Percentiles rank a stretch among this genome's conserved stretches.
phyloP scores from a whole-genome alignment of 2,329 filamentous ascomycete genomes.

The Parastagonospora nodorum region DNA sequence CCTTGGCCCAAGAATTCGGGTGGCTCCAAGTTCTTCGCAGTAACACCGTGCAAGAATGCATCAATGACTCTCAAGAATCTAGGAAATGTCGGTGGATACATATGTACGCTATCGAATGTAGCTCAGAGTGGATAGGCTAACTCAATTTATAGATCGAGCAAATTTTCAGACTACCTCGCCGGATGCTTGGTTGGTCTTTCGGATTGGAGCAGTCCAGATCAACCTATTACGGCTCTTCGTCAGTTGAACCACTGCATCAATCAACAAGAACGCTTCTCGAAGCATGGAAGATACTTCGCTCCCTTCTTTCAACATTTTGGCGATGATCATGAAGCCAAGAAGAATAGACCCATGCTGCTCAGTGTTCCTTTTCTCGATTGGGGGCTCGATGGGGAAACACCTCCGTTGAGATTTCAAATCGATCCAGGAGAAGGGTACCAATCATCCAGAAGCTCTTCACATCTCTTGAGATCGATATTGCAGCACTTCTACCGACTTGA shows the following conservation, averaged over 20 bases:
- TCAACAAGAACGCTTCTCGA: constrained; percentile 50
- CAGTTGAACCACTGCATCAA: constrained; percentile 46
- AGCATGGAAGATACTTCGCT: constrained; percentile 51
- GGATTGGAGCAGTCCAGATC: constrained; percentile 31
- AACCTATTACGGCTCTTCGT: constrained; percentile 26
- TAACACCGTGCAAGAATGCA: not conserved
- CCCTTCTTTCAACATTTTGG: constrained; percentile 47
- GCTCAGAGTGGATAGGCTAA: no score
- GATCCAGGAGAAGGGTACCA: constrained; percentile 50
- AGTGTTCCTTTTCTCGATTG: constrained; percentile 52
- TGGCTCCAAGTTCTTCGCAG: not conserved
- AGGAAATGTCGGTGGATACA: constrained; percentile 48
- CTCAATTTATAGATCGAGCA: constrained; percentile 33
- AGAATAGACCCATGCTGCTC: constrained; percentile 44
- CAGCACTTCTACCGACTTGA: constrained; percentile 52
- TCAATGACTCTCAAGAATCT: not conserved
- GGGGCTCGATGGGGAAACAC: constrained; percentile 45
- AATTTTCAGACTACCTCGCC: constrained; percentile 47
- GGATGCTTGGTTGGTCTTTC: constrained; percentile 40
- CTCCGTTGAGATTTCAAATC: constrained; percentile 49
- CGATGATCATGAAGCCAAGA: constrained; percentile 4
- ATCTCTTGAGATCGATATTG: constrained; percentile 48
- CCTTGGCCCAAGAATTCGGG: constrained; percentile 28
- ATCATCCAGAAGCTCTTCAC: constrained; percentile 45
- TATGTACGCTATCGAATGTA: constrained; percentile 17